Percentiles rank a stretch among this genome's conserved stretches.
Conservation (phyloP, 768 basidiomycete species). For the Russula vinacea region DNA sequence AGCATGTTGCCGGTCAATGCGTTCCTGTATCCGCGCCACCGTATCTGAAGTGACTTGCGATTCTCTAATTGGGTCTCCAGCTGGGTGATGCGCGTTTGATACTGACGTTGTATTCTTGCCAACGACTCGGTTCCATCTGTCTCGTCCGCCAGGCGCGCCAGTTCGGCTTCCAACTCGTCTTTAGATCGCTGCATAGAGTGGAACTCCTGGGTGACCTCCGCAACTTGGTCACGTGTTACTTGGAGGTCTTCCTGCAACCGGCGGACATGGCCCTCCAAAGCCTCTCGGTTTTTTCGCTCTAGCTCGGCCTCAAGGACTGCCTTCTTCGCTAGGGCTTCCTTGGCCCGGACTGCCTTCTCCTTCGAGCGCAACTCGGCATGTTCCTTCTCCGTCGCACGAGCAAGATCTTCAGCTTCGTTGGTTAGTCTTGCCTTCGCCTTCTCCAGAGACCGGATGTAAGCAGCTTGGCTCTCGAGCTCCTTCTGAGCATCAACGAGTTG, state of each 20-base stretch:
- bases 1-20: conserved; percentile 64
- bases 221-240: conserved; percentile 51
- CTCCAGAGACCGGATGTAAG: conserved; percentile 83
- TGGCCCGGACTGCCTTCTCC: conserved; percentile 61
- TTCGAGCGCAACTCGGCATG: conserved; percentile 60
- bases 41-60: conserved; percentile 49
- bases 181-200: conserved; percentile 56
- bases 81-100: conserved; percentile 57
- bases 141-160: conserved; percentile 63
- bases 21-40: conserved; percentile 55
- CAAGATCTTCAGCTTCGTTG: conserved; percentile 79
- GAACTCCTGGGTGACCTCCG: conserved; percentile 55
- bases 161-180: conserved; percentile 61
- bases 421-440: conserved; percentile 71
- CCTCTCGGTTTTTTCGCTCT: conserved; percentile 63
- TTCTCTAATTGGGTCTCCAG: conserved; percentile 59
- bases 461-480: conserved; percentile 69
- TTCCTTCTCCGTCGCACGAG: conserved; percentile 69
- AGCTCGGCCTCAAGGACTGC: conserved; percentile 60
- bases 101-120: conserved; percentile 60
- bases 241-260: conserved; percentile 63
- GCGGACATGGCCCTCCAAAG: conserved; percentile 58
- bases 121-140: conserved; percentile 51
- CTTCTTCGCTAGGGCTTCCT: conserved; percentile 58
- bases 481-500: conserved; percentile 79